phyloP scores from a whole-genome alignment of 2,329 filamentous ascomycete genomes.

The Colletotrichum chrysophilum region DNA sequence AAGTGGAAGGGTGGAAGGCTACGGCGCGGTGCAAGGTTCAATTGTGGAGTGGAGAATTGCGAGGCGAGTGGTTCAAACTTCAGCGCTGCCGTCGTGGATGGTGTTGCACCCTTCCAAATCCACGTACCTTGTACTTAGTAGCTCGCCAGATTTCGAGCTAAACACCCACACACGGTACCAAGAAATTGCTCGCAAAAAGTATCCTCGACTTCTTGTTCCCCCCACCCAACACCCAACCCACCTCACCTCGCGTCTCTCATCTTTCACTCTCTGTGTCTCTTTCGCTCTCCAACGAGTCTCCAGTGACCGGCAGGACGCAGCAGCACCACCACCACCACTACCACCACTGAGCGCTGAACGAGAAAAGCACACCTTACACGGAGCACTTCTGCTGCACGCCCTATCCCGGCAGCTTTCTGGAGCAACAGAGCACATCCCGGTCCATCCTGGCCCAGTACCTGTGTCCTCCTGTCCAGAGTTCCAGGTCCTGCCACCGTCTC shows the following conservation, averaged over 20 bases:
- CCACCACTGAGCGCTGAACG: background rate
- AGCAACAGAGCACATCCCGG: constrained; percentile 9
- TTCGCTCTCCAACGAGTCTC: background rate
- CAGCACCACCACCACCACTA: background rate
- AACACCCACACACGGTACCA: background rate
- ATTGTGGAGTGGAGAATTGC: background rate
- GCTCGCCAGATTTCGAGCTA: background rate
- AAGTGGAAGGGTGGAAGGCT: background rate
- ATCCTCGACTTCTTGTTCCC: background rate
- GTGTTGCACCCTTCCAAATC: background rate
- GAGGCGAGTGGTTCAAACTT: background rate
- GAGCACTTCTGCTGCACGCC: constrained; percentile 9
- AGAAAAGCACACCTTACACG: background rate
- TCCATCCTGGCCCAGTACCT: background rate
- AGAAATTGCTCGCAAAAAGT: background rate
- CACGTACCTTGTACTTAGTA: background rate
- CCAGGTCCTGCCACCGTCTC: background rate
- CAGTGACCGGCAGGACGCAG: background rate
- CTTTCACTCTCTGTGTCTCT: background rate
- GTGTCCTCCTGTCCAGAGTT: background rate
- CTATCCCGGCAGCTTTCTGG: background rate
- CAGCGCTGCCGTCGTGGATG: background rate
- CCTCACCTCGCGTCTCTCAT: background rate
- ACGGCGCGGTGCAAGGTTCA: background rate
- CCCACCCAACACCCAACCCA: background rate